Base-by-base conservation (phyloP, 495 filamentous ascomycete species). In the Xylaria curta region DNA sequence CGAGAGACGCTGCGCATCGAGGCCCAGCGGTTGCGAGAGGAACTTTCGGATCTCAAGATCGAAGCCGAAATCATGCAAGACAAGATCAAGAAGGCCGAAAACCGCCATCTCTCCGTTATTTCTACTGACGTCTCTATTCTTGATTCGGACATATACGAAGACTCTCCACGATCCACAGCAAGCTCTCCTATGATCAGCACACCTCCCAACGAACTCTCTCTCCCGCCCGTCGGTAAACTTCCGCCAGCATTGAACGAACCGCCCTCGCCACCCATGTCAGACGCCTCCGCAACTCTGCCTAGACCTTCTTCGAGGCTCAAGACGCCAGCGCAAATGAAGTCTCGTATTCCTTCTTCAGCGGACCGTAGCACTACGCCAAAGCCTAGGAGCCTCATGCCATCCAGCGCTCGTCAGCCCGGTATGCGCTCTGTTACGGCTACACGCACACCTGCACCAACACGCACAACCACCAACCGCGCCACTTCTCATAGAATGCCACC, bases 61-160 rank as follows among this genome's bases (percentile, higher is more conserved):
- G 96, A 99, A 76, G 92, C 92, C 72, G 96, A 98, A 79, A 97
- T 99, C 74, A 87, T 93, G 73, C 91, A 95, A 76, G 93, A 97
- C 83, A 98, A 97, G 85, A 85, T 99, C 71, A 91, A 90, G 71
- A 89, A 92, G 76, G 82, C 84, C 65, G 83, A 84, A 56, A 79
- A 81, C 49, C 85, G 86, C 38, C 84, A 88, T 69, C 76, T 88
- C n/a, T 85, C 86, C 66, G 72, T 79, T 49, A 81, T 89, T 47
- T 82, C 85, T 36, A 88, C 86, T 51, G 84, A 87, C 74, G 76
- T 87, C 33, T 85, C 85, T 0, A 82, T 86, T 13, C 83, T 83
- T 42, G 86, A 83, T 53, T 90, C 90, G 17, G 89, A 89, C 33
- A 80, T 81, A 13, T 84, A 83, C 66, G 85, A 83, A 40, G 88